These are phyloP conservation scores for Blastomyces gilchristii DNA, from an alignment of 2,329 filamentous ascomycete genomes.

Conservation along the genomic window DNA sequence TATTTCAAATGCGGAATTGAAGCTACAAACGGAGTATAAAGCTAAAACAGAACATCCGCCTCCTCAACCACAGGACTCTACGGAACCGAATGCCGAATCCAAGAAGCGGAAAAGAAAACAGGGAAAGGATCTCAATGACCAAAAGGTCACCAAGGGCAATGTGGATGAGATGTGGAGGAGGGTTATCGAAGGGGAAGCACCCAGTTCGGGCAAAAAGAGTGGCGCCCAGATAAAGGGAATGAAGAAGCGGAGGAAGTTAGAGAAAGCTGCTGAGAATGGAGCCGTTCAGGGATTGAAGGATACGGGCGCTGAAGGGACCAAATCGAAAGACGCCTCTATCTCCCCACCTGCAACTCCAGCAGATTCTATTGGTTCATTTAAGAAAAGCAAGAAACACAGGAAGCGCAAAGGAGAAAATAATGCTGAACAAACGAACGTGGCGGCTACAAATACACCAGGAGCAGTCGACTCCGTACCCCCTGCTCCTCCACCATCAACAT, in stretches of 20 bases:
- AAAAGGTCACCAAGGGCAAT: slow-evolving; percentile 55
- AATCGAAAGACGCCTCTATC: slow-evolving; percentile 5
- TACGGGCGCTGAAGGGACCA: slow-evolving; percentile 12
- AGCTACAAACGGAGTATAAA: slow-evolving; percentile 51
- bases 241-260: slow-evolving; percentile 23
- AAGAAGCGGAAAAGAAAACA: slow-evolving; percentile 44
- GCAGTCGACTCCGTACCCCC: slow-evolving; percentile 16
- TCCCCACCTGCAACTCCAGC: background rate
- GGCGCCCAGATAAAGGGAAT: slow-evolving; percentile 21
- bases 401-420: slow-evolving; percentile 18
- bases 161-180: slow-evolving; percentile 68
- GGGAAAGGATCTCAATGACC: slow-evolving; percentile 21
- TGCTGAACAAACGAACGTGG: slow-evolving; percentile 23
- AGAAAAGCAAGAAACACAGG: slow-evolving; percentile 12
- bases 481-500: slow-evolving; percentile 39
- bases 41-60: slow-evolving; percentile 54
- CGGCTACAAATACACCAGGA: background rate
- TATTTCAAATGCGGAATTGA: slow-evolving; percentile 60
- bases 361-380: background rate
- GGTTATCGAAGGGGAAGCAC: slow-evolving; percentile 53
- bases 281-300: slow-evolving; percentile 19
- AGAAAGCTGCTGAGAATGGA: slow-evolving; percentile 17
- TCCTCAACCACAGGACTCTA: slow-evolving; percentile 19
- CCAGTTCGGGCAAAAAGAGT: slow-evolving; percentile 17
- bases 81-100: slow-evolving; percentile 16